Evolutionary conservation across 164 flowering plant species (phyloP).

Genomic region (Nymphaea colorata): DNA sequence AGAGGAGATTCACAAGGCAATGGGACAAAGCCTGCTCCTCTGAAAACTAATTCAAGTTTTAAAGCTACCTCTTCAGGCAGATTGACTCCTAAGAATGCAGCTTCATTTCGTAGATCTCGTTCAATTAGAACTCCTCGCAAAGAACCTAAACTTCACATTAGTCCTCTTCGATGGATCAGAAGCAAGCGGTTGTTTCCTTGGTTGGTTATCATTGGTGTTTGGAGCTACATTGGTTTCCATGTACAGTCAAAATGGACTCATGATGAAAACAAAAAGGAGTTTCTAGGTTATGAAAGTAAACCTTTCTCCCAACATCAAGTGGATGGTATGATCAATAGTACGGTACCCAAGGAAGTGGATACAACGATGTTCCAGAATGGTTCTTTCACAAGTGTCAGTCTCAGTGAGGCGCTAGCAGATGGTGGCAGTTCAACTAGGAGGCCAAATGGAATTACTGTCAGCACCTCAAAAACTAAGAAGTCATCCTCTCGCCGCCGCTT

Average conservation of each 20-base stretch:
- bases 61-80: slow-evolving; percentile 68
- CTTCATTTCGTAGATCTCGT: slow-evolving; percentile 47
- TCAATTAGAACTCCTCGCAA: slow-evolving; percentile 62
- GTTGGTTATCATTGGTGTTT: slow-evolving; percentile 83
- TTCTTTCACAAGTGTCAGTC: neutral
- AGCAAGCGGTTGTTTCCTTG: slow-evolving; percentile 60
- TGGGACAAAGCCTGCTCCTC: slow-evolving; percentile 28
- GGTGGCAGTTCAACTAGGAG: neutral
- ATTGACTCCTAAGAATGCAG: slow-evolving; percentile 66
- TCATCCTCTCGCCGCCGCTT: neutral
- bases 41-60: slow-evolving; percentile 35
- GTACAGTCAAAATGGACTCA: slow-evolving; percentile 98
- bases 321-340: neutral
- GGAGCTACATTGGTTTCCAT: slow-evolving; percentile 90
- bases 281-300: slow-evolving; percentile 45
- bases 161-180: slow-evolving; percentile 44
- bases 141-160: slow-evolving; percentile 37
- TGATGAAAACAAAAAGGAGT: slow-evolving; percentile 43
- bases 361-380: neutral
- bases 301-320: neutral
- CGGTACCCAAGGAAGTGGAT: neutral
- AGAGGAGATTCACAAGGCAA: slow-evolving; percentile 30
- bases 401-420: neutral
- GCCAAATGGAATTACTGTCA: neutral
- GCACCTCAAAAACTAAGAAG: neutral